Evolutionary conservation across 1,284 basidiomycete species (phyloP), one percentile per base, ranked within the genome.

Genomic region (Marasmius tenuissimus): DNA sequence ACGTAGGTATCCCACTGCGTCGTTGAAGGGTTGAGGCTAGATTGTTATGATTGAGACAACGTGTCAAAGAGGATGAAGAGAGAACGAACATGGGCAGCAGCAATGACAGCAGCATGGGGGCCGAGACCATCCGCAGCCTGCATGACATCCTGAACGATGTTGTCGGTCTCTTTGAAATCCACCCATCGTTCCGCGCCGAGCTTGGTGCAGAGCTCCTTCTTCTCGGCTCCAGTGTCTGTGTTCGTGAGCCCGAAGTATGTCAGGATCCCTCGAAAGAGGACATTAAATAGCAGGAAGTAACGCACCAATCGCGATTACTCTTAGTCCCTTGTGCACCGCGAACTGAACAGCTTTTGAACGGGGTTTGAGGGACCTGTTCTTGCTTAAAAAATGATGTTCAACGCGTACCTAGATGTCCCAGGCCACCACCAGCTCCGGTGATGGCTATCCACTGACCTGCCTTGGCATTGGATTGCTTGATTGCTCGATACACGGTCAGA

Each of bases 151-250:
- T 37, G 45, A 55, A 4, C 58, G 54, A 51, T 47, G 35, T 48
- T 18, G 38, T 53, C 35, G 40, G 34, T 39, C 8, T 10, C 18
- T 37, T 11, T 57, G 45, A 22, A 37, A 76, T 93, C 90, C 64
- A 93, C 72, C 80, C 85, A 92, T 65, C 78, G 81, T 68, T 89
- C 84, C 1, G 89, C 88, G 12, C 90, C 91, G 57, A 91, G 82
- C 40, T 73, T 68, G 58, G 82, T 66, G 66, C 79, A 83, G n/a
- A 91, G 73, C 37, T 82, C 73, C 61, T 82, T 81, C 77, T 93
- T 93, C 45, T 79, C 83, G 18, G 80, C 83, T 37, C 89, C 89
- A 3, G 84, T 87, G 69, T 91, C 85, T 85, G 39, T n/a, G 10
- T 11, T 27, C 34, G n/a, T 38, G 33, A 18, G 27, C n/a, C n/a